phyloP scores from a whole-genome alignment of 805 yeast genomes.

The Nakazawaea holstii region DNA sequence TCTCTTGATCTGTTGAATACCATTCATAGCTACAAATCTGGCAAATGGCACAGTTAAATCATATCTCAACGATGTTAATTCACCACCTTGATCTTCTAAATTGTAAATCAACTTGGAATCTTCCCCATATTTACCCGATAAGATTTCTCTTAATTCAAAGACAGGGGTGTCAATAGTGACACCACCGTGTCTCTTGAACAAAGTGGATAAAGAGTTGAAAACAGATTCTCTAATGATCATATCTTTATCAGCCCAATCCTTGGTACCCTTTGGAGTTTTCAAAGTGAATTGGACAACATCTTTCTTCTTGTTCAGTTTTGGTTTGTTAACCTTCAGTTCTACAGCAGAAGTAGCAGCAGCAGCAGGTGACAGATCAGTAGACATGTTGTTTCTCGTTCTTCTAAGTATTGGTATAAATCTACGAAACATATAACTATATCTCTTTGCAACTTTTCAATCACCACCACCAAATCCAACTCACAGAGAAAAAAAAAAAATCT shows the following conservation, averaged over 20 bases:
- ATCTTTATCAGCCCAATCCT: slow-evolving; percentile 98
- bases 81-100: slow-evolving; percentile 98
- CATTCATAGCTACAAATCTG: slow-evolving; percentile 93
- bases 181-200: slow-evolving; percentile 96
- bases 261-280: slow-evolving; percentile 96
- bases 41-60: slow-evolving; percentile 99
- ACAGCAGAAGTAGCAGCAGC: background rate
- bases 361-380: slow-evolving; percentile 3
- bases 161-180: slow-evolving; percentile 98
- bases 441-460: background rate
- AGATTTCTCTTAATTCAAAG: slow-evolving; percentile 89
- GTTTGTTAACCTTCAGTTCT: background rate
- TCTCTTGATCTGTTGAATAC: slow-evolving; percentile 82
- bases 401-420: background rate
- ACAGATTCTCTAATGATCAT: slow-evolving; percentile 92
- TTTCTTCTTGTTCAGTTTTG: slow-evolving; percentile 37
- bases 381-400: slow-evolving; percentile 1
- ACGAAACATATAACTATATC: slow-evolving; percentile 8
- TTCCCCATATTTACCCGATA: slow-evolving; percentile 97
- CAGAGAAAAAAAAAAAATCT: background rate
- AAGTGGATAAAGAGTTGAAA: slow-evolving; percentile 60
- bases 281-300: slow-evolving; percentile 54
- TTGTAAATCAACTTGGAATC: slow-evolving; percentile 95
- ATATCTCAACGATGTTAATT: slow-evolving; percentile 88
- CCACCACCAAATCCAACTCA: no score